Percentiles rank a stretch among this genome's conserved stretches.
Conservation (phyloP, 371 early-diverging fungal genomes). For the Lichtheimia ornata region DNA sequence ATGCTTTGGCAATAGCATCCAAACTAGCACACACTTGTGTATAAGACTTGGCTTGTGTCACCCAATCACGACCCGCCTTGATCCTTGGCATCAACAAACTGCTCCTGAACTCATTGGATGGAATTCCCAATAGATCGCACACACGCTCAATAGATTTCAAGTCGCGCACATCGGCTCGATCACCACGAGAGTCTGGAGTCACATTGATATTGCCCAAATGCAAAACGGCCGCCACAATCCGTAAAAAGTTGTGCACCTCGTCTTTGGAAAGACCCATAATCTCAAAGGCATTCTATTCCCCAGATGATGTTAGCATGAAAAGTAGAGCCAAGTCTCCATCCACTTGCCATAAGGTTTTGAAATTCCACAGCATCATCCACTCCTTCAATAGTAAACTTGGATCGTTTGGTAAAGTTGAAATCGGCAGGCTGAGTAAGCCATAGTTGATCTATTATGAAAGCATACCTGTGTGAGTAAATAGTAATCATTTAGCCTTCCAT, state of each 20-base stretch:
- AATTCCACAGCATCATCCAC: constrained; percentile 95
- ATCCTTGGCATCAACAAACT: constrained; percentile 89
- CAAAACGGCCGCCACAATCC: constrained; percentile 90
- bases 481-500: neutral
- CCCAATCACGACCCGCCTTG: constrained; percentile 97
- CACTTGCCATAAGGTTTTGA: constrained; percentile 62
- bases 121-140: constrained; percentile 95
- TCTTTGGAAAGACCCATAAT: constrained; percentile 82
- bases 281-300: constrained; percentile 73
- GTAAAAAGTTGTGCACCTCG: constrained; percentile 82
- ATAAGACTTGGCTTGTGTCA: constrained; percentile 85
- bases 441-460: constrained; percentile 65
- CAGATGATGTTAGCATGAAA: neutral
- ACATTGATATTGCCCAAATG: constrained; percentile 95
- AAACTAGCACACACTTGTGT: constrained; percentile 90
- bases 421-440: constrained; percentile 69
- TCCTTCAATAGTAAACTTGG: constrained; percentile 87
- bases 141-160: constrained; percentile 82
- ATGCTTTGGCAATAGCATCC: constrained; percentile 91
- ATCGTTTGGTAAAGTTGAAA: constrained; percentile 80
- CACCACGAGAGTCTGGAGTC: constrained; percentile 69
- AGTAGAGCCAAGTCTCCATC: neutral
- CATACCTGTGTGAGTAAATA: neutral
- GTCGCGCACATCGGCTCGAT: constrained; percentile 87
- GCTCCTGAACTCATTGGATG: constrained; percentile 84